Evolutionary conservation across 768 basidiomycete species (phyloP).

Genomic region (Lactarius evosmus): DNA sequence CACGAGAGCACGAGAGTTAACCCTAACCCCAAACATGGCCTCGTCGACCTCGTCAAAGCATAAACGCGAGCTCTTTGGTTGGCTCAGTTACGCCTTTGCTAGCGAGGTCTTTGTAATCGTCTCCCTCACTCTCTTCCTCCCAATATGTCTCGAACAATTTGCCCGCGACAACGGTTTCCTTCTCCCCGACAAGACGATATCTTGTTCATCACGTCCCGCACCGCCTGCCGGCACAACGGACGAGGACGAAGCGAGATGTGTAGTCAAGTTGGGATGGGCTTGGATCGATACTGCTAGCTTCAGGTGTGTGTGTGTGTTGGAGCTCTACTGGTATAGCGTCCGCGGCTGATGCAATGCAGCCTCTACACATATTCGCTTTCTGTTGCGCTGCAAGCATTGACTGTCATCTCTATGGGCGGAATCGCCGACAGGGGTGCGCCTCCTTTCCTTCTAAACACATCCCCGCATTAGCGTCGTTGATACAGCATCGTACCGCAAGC

Average conservation of each 20-base stretch:
- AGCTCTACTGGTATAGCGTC: background rate
- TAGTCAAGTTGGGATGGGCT: slow-evolving; percentile 73
- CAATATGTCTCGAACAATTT: slow-evolving; percentile 84
- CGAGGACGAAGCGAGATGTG: slow-evolving; percentile 55
- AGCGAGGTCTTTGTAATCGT: slow-evolving; percentile 83
- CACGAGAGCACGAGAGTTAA: background rate
- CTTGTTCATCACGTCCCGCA: slow-evolving; percentile 41
- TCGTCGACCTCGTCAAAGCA: slow-evolving; percentile 16
- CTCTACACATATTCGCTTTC: slow-evolving; percentile 86
- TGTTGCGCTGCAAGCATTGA: slow-evolving; percentile 87
- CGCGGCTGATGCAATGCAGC: slow-evolving; percentile 40
- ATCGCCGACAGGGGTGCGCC: slow-evolving; percentile 85
- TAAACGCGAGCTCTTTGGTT: slow-evolving; percentile 53
- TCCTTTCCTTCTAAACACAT: background rate
- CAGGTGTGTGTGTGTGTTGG: slow-evolving; percentile 62
- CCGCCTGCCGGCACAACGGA: slow-evolving; percentile 25
- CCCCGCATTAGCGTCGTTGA: slow-evolving; percentile 19
- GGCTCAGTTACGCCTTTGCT: slow-evolving; percentile 84
- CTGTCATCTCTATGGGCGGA: slow-evolving; percentile 90
- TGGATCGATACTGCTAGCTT: slow-evolving; percentile 94
- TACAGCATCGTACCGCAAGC: slow-evolving; percentile 67
- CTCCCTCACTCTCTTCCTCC: slow-evolving; percentile 75
- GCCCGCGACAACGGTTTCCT: slow-evolving; percentile 84
- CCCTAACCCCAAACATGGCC: background rate
- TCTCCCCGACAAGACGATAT: slow-evolving; percentile 60